phyloP scores from a whole-genome alignment of 768 basidiomycete genomes.

The Trametes meyenii region DNA sequence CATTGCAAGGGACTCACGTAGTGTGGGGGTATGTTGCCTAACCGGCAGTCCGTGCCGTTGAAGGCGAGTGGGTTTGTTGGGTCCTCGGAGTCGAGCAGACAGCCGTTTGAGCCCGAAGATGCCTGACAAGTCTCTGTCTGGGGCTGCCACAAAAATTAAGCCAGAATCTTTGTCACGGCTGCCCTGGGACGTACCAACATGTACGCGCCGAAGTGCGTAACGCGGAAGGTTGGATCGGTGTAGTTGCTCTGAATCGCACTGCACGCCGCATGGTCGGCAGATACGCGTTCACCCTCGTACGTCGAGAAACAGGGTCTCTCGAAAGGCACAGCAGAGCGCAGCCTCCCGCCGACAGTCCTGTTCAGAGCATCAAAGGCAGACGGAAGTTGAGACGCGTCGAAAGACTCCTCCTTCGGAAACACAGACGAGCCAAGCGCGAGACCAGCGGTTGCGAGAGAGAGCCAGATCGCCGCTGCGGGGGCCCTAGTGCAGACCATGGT shows the following conservation, averaged over 20 bases:
- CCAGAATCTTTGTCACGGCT: too few species aligned
- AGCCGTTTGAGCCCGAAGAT: slow-evolving; percentile 40
- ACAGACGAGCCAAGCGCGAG: background rate
- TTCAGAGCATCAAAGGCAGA: slow-evolving; percentile 24
- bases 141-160: slow-evolving; percentile 27
- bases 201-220: slow-evolving; percentile 32
- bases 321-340: slow-evolving; percentile 33
- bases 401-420: background rate
- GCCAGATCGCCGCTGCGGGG: background rate
- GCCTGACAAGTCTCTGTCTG: slow-evolving; percentile 63
- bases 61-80: slow-evolving; percentile 27
- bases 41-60: slow-evolving; percentile 25
- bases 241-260: slow-evolving; percentile 34
- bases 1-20: slow-evolving; percentile 28
- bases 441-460: background rate
- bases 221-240: slow-evolving; percentile 30
- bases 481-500: background rate
- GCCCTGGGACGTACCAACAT: slow-evolving; percentile 31
- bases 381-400: background rate
- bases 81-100: slow-evolving; percentile 47
- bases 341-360: slow-evolving; percentile 34
- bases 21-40: slow-evolving; percentile 32
- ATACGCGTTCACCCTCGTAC: slow-evolving; percentile 28
- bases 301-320: slow-evolving; percentile 38
- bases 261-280: slow-evolving; percentile 31